phyloP scores from a whole-genome alignment of 495 filamentous ascomycete species.

The Podospora conica region DNA sequence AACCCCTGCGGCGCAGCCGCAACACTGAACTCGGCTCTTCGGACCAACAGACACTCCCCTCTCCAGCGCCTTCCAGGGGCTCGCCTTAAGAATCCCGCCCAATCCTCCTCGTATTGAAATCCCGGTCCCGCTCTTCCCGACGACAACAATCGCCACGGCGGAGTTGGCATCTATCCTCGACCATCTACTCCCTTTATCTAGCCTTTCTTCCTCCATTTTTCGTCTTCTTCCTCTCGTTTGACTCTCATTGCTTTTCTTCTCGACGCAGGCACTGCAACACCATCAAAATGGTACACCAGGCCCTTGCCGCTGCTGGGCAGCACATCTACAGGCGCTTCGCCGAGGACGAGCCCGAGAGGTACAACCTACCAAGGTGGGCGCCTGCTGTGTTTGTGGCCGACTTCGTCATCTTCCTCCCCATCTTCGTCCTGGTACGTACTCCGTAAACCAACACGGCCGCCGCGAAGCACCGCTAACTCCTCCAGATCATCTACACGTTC shows the following conservation, averaged over 20 bases:
- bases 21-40: no score
- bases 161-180: neutral
- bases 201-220: neutral
- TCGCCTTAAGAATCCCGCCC: neutral
- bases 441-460: neutral
- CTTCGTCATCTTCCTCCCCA: slow-evolving; percentile 35
- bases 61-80: neutral
- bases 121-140: neutral
- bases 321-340: slow-evolving; percentile 10
- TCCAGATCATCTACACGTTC: slow-evolving; percentile 37
- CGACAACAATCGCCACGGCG: neutral
- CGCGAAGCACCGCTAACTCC: neutral
- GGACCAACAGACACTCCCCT: neutral
- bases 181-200: neutral
- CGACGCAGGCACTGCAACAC: neutral
- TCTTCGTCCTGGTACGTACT: slow-evolving; percentile 31
- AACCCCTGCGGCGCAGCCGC: neutral
- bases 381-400: slow-evolving; percentile 20
- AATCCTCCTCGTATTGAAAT: slow-evolving; percentile 5
- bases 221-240: neutral
- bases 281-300: slow-evolving; percentile 1
- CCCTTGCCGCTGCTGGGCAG: neutral
- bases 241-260: neutral
- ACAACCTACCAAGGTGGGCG: slow-evolving; percentile 3
- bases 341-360: slow-evolving; percentile 3